Evolutionary conservation across 192 early-diverging fungal genomes (phyloP).

Genomic region (Lunasporangiospora selenospora): DNA sequence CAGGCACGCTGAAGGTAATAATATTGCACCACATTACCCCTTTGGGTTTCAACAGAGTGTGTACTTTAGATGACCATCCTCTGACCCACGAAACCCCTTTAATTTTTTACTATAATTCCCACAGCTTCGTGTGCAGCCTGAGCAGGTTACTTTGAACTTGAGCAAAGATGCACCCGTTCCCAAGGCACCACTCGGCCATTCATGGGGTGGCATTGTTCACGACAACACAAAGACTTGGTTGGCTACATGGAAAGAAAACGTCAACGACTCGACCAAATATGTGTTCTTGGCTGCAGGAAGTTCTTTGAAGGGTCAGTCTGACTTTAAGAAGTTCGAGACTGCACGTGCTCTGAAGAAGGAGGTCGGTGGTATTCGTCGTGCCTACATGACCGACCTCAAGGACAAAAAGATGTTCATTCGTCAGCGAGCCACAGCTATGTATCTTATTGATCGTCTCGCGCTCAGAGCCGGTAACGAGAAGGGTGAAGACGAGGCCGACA

Average conservation of each 20-base stretch:
- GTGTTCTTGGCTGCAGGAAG: conserved; percentile 93
- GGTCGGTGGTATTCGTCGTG: conserved; percentile 75
- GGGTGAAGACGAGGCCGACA: conserved; percentile 97
- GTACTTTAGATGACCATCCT: neutral
- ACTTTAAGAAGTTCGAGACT: conserved; percentile 96
- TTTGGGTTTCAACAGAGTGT: no score
- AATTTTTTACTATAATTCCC: neutral
- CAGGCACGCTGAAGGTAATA: conserved; percentile 84
- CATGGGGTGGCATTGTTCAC: conserved; percentile 86
- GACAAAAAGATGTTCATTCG: conserved; percentile 81
- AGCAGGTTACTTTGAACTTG: conserved; percentile 95
- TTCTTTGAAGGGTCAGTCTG: conserved; percentile 95
- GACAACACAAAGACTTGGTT: conserved; percentile 96
- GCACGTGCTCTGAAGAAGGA: conserved; percentile 87
- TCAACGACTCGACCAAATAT: conserved; percentile 93
- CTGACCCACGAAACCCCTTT: neutral
- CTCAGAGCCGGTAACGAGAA: conserved; percentile 98
- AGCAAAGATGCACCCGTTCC: conserved; percentile 80
- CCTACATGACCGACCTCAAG: conserved; percentile 83
- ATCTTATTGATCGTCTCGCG: conserved; percentile 93
- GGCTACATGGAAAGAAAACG: conserved; percentile 98
- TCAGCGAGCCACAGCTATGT: conserved; percentile 94
- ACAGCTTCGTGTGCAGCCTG: conserved; percentile 84
- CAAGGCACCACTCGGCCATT: conserved; percentile 85
- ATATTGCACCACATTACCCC: no score